Percentiles rank a stretch among this genome's conserved stretches.
Evolutionary conservation across 306 rosid genomes (phyloP).

Genomic region (Echinosophora koreensis): DNA sequence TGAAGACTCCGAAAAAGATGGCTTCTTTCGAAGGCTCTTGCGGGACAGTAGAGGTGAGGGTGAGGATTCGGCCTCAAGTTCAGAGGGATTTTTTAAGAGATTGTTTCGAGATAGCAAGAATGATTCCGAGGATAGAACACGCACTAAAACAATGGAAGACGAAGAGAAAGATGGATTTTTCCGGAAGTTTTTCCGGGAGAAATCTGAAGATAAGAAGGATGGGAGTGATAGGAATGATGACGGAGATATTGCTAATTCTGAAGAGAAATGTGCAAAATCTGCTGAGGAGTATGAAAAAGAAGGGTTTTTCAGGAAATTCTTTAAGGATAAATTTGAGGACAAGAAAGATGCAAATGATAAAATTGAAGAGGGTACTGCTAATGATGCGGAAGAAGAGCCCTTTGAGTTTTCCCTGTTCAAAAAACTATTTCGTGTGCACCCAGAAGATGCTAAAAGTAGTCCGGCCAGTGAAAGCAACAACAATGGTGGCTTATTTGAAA

Average conservation of each 20-base stretch:
- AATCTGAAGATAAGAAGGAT: conserved; percentile 84
- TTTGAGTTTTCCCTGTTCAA: conserved; percentile 89
- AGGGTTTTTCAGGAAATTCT: conserved; percentile 81
- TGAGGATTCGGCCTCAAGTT: conserved; percentile 81
- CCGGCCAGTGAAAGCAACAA: conserved; percentile 60
- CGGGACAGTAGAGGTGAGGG: conserved; percentile 74
- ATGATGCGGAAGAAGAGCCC: conserved; percentile 85
- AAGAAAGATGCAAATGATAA: conserved; percentile 77
- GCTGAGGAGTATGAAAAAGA: conserved; percentile 89
- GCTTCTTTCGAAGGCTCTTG: conserved; percentile 82
- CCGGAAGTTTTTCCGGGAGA: conserved; percentile 81
- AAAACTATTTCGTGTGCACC: conserved; percentile 92
- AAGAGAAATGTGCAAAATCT: conserved; percentile 71
- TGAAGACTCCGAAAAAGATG: conserved; percentile 78
- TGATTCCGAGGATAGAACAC: conserved; percentile 69
- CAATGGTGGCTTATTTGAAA: conserved; percentile 64
- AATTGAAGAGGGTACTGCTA: conserved; percentile 73
- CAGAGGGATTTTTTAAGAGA: conserved; percentile 90
- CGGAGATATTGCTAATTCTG: conserved; percentile 57
- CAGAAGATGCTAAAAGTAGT: conserved; percentile 82
- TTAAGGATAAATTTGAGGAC: conserved; percentile 85
- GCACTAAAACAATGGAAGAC: conserved; percentile 69
- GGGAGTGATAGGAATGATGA: conserved; percentile 54
- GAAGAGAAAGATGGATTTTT: conserved; percentile 93
- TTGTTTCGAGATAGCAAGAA: conserved; percentile 91